These are phyloP conservation scores for Picea abies DNA, from an alignment of 83 land plant species.

Conservation along the genomic window DNA sequence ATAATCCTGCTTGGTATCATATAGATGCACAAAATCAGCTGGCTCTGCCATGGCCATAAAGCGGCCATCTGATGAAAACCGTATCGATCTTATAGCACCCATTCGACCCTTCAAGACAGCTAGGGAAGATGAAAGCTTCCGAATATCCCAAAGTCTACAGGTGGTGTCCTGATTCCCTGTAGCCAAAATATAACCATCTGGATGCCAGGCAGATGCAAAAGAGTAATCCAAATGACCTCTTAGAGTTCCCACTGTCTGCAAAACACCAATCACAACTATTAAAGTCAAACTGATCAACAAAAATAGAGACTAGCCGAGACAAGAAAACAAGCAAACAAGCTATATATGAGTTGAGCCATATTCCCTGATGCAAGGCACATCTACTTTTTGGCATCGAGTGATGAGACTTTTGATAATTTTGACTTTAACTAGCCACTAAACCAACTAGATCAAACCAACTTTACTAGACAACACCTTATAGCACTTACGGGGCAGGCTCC, in stretches of 20 bases:
- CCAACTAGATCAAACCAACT: background rate
- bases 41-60: conserved; percentile 53
- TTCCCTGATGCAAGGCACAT: background rate
- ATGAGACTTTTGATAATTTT: background rate
- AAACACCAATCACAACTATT: background rate
- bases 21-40: conserved; percentile 90
- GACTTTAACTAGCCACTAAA: background rate
- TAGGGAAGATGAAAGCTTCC: background rate
- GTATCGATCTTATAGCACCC: background rate
- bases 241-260: conserved; percentile 64
- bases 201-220: background rate
- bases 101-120: conserved; percentile 51
- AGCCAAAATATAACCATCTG: background rate
- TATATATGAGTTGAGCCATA: background rate
- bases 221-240: conserved; percentile 68
- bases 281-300: background rate
- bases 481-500: background rate
- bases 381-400: background rate
- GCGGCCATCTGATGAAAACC: background rate
- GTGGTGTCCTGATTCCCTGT: background rate
- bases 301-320: background rate
- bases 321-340: background rate
- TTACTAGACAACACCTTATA: background rate
- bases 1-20: conserved; percentile 63
- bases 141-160: background rate